Evolutionary conservation across 768 basidiomycete species (phyloP).

Genomic region (Lentinula guzmanii): DNA sequence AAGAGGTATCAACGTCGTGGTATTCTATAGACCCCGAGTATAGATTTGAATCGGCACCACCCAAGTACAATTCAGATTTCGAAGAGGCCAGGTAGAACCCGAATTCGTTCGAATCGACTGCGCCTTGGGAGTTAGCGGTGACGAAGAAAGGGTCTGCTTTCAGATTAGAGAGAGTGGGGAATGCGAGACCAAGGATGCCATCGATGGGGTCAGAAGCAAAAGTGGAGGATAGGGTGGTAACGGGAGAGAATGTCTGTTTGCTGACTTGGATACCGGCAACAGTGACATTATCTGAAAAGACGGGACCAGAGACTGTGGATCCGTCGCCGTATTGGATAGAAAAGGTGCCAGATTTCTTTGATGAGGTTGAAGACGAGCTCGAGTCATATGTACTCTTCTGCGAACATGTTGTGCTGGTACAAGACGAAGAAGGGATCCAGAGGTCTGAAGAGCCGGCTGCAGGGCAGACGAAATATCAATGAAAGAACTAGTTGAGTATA

Average conservation of each 20-base stretch:
- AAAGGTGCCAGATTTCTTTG: constrained; percentile 24
- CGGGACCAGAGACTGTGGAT: constrained; percentile 28
- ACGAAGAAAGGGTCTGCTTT: constrained; percentile 29
- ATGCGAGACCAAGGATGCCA: constrained; percentile 28
- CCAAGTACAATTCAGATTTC: constrained; percentile 46
- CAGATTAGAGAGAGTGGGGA: constrained; percentile 27
- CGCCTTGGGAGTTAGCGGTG: constrained; percentile 28
- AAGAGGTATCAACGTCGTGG: constrained; percentile 14
- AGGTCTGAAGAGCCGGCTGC: constrained; percentile 27
- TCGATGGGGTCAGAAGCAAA: constrained; percentile 16
- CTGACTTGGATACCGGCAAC: constrained; percentile 15
- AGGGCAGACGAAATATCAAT: neutral
- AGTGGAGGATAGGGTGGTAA: constrained; percentile 23
- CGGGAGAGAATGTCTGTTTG: constrained; percentile 26
- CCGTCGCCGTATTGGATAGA: constrained; percentile 40
- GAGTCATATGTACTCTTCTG: constrained; percentile 25
- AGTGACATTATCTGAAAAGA: constrained; percentile 31
- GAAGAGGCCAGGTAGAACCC: constrained; percentile 36
- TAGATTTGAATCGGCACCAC: constrained; percentile 37
- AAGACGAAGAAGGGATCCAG: constrained; percentile 26
- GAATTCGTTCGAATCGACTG: constrained; percentile 29
- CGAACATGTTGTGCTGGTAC: constrained; percentile 22
- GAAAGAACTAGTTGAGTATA: neutral
- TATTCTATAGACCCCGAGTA: constrained; percentile 39
- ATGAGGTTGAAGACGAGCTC: constrained; percentile 22